phyloP scores from a whole-genome alignment of 2,329 filamentous ascomycete genomes.

The Cercospora canescens region DNA sequence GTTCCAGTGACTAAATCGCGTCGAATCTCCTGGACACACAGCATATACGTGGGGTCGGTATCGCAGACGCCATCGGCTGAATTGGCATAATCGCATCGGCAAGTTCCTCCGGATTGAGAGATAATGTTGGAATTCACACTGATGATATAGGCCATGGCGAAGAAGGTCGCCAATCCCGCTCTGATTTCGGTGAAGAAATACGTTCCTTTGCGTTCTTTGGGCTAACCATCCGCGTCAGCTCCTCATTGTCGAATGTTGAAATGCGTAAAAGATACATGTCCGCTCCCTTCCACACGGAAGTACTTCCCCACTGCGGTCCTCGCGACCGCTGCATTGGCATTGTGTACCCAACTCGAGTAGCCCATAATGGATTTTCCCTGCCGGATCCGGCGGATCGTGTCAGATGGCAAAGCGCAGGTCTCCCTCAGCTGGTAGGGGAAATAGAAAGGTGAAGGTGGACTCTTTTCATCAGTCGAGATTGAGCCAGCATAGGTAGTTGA shows the following conservation, averaged over 20 bases:
- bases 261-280: slow-evolving; percentile 59
- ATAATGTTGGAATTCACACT: slow-evolving; percentile 66
- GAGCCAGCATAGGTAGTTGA: not conserved
- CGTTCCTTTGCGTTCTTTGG: slow-evolving; percentile 70
- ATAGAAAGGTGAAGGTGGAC: not conserved
- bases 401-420: not conserved
- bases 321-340: slow-evolving; percentile 54
- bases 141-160: slow-evolving; percentile 77
- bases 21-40: slow-evolving; percentile 65
- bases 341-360: slow-evolving; percentile 27
- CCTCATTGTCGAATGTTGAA: not conserved
- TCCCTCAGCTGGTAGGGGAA: not conserved
- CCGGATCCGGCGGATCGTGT: not conserved
- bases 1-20: slow-evolving; percentile 83
- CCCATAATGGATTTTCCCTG: slow-evolving; percentile 9
- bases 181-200: slow-evolving; percentile 82
- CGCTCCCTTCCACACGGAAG: slow-evolving; percentile 79
- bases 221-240: slow-evolving; percentile 45
- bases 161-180: slow-evolving; percentile 72
- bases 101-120: slow-evolving; percentile 71
- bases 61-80: slow-evolving; percentile 53
- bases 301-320: slow-evolving; percentile 66
- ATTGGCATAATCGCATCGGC: slow-evolving; percentile 60
- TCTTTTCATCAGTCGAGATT: not conserved
- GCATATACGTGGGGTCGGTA: slow-evolving; percentile 58